Percentiles rank a stretch among this genome's conserved stretches.
Evolutionary conservation across 768 basidiomycete species (phyloP).

Genomic region (Lactarius psammicola): DNA sequence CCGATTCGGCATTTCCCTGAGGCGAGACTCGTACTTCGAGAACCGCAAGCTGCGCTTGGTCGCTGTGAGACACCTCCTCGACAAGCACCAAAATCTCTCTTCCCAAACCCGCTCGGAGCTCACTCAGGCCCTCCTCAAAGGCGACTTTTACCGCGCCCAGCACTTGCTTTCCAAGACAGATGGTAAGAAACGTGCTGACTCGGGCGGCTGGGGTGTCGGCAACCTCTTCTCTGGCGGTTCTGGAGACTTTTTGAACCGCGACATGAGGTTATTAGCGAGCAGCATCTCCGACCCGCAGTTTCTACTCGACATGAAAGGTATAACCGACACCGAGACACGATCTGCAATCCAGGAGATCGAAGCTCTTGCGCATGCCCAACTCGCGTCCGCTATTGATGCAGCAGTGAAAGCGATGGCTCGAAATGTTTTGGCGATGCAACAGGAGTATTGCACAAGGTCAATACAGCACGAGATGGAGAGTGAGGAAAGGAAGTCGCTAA

Average conservation of each 20-base stretch:
- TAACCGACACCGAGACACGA: background rate
- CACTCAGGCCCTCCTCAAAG: conserved; percentile 6
- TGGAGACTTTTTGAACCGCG: conserved; percentile 10
- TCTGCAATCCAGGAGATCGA: conserved; percentile 10
- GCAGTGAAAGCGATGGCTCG: conserved; percentile 6
- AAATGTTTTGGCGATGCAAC: conserved; percentile 19
- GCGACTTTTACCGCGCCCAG: conserved; percentile 15
- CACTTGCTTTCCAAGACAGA: background rate
- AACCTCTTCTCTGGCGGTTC: background rate
- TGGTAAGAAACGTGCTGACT: background rate
- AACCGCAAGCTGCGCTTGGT: conserved; percentile 13
- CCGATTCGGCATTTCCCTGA: background rate
- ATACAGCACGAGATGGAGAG: conserved; percentile 15
- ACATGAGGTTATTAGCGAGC: conserved; percentile 13
- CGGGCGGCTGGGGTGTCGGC: background rate
- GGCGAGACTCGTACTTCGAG: conserved; percentile 5
- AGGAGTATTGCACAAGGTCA: conserved; percentile 8
- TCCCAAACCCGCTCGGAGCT: conserved; percentile 1
- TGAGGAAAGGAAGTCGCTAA: background rate
- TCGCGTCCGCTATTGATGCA: conserved; percentile 12
- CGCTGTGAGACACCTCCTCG: conserved; percentile 6
- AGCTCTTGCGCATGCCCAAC: conserved; percentile 3
- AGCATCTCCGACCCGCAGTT: conserved; percentile 16
- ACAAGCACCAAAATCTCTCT: background rate
- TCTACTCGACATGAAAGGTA: conserved; percentile 9